Base-by-base conservation (phyloP, 23 red algal species). In the Gracilaria vermiculophylla region DNA sequence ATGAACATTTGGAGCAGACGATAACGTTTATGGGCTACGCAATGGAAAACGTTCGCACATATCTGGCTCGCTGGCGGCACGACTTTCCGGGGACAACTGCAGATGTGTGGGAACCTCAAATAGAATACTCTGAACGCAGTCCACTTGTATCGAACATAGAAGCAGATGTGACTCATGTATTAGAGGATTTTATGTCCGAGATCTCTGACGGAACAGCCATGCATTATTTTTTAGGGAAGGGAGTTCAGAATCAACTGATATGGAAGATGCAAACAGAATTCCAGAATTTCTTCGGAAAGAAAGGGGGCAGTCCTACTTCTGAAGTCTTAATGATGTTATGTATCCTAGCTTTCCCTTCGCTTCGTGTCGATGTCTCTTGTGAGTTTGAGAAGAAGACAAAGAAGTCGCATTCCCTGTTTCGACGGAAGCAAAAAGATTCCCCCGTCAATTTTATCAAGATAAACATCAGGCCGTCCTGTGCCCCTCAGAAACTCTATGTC, bases 21-120 rank as follows among this genome's bases (percentile, higher is more conserved):
- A 40, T 88, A 32, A 75, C 69, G 13, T 88, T 88, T 54, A 88
- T 88, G 84, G 84, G 84, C 6, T 88, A 77, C 28, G 29, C 66
- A 34, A 76, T 88, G 84, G 84, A 88, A 53, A 51, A 8, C 24
- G 69, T 88, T 29, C 66, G 84, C 50, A 57, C 69, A 13, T 47
- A 48, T 64, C 34, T 88, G 8, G 84, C 60, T 35, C 35, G 49
- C 11, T 76, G 31, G 31, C 33, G 72, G 0, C 61, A 70, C 39
- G 1, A 14, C 36, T 24, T 36, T 19, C 37, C 42, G 24, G 34
- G 6, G 23, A 19, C 34, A 36, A 5, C 33, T 10, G 9, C 42
- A 54, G 50, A 79, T 54, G 53, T 60, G 19, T 79, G 76, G 76
- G 32, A 44, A 54, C 45, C 76, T 42, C 36, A 6, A 14, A 60